Percentiles rank a stretch among this genome's conserved stretches.
Evolutionary conservation across 306 rosid genomes (phyloP).

Genomic region (Dicorynia guianensis): DNA sequence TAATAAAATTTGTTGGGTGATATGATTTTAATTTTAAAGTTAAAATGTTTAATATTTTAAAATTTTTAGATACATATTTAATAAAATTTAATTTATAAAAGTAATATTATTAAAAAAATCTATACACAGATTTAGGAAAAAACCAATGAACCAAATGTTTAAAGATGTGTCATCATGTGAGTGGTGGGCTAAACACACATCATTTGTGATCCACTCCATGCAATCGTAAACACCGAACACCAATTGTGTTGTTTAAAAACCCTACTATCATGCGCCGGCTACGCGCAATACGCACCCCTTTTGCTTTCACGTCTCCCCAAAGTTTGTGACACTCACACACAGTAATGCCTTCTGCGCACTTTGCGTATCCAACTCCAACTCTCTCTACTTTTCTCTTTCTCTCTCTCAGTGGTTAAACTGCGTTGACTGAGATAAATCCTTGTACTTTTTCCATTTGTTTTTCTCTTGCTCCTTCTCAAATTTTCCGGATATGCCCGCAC

Average conservation of each 20-base stretch:
- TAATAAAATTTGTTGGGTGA: too few species aligned
- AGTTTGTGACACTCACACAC: background rate
- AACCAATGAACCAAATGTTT: too few species aligned
- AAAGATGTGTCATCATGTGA: background rate
- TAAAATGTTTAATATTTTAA: too few species aligned
- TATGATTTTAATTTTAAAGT: too few species aligned
- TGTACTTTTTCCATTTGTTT: background rate
- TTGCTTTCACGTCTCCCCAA: background rate
- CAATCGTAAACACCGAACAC: too few species aligned
- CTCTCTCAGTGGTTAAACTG: conserved; percentile 47
- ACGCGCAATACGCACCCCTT: conserved; percentile 36
- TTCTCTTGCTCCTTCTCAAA: background rate
- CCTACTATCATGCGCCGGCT: conserved; percentile 41
- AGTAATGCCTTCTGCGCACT: conserved; percentile 53
- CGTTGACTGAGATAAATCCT: conserved; percentile 62
- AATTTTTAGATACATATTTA: too few species aligned
- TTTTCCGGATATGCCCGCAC: conserved; percentile 34
- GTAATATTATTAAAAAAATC: too few species aligned
- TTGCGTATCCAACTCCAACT: conserved; percentile 69
- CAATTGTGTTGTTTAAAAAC: background rate
- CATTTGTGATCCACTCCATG: too few species aligned
- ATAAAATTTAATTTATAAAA: too few species aligned
- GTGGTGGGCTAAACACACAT: background rate
- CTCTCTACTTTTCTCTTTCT: conserved; percentile 38
- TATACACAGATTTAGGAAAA: too few species aligned